Conservation (phyloP, 2,329 filamentous ascomycete species). For the Leptographium flavum region DNA sequence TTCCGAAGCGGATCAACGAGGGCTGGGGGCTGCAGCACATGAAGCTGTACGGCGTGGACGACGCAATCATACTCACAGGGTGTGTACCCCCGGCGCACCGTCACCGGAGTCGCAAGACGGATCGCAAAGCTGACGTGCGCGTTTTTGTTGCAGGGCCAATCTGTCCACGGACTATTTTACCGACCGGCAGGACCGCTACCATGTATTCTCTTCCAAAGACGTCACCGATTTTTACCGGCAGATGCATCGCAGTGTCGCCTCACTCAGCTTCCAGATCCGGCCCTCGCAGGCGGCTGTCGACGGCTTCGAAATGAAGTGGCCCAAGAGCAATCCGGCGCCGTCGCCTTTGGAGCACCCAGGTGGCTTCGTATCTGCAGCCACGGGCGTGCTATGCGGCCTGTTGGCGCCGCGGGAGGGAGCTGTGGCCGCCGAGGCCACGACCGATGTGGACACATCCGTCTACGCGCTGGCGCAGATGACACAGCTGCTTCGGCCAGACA, state of each 20-base stretch:
- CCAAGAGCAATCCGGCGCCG: constrained; percentile 55
- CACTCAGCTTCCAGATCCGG: constrained; percentile 66
- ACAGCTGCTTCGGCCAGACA: constrained; percentile 63
- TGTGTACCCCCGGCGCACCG: constrained; percentile 23
- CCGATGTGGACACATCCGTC: constrained; percentile 47
- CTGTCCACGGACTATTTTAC: constrained; percentile 91
- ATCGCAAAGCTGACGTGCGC: not conserved
- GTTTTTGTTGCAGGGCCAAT: constrained; percentile 45
- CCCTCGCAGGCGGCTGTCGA: constrained; percentile 39
- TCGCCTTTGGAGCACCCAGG: constrained; percentile 58
- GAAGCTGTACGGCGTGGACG: constrained; percentile 94
- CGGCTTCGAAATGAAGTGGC: constrained; percentile 59
- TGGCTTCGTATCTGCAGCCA: constrained; percentile 57
- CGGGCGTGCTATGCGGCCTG: constrained; percentile 50
- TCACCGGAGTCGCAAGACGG: not conserved
- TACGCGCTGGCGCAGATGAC: constrained; percentile 84
- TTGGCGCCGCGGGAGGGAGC: constrained; percentile 29
- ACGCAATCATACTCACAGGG: constrained; percentile 90
- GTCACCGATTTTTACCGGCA: constrained; percentile 71
- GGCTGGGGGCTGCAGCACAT: constrained; percentile 98
- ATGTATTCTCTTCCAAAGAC: constrained; percentile 67
- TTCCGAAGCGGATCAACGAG: constrained; percentile 88
- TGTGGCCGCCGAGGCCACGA: not conserved
- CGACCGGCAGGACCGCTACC: constrained; percentile 87
- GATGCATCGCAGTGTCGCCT: constrained; percentile 64